A percentile compares a stretch with the other conserved stretches of the same genome.
Conservation (phyloP, 306 rosid species). For the Sicyos baderoa region DNA sequence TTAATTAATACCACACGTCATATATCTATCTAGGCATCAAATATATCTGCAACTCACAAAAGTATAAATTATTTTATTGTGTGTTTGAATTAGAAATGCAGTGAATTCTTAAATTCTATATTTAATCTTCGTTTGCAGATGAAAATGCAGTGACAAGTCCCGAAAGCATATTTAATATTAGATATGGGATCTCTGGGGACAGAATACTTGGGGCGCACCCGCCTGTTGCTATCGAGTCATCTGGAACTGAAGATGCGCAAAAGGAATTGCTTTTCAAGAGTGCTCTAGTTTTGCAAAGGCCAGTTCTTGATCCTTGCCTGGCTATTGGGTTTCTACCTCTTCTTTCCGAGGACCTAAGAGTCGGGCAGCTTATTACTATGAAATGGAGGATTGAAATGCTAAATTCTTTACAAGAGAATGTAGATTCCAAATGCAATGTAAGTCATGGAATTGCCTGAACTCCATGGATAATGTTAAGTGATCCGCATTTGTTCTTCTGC, state of each 20-base stretch:
- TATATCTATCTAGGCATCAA: not conserved
- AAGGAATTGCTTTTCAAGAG: slow-evolving; percentile 75
- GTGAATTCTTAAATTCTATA: slow-evolving; percentile 1
- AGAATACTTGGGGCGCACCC: slow-evolving; percentile 83
- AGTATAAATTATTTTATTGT: not conserved
- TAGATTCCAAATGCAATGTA: slow-evolving; percentile 47
- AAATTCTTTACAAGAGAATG: slow-evolving; percentile 49
- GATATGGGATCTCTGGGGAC: slow-evolving; percentile 76
- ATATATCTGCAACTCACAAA: not conserved
- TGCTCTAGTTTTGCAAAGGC: slow-evolving; percentile 75
- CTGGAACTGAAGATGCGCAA: slow-evolving; percentile 36
- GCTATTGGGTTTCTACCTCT: slow-evolving; percentile 98
- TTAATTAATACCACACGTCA: not conserved
- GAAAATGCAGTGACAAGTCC: slow-evolving; percentile 33
- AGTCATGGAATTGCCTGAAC: slow-evolving; percentile 23
- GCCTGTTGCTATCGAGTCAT: slow-evolving; percentile 43
- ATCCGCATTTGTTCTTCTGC: not conserved
- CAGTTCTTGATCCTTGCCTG: slow-evolving; percentile 89
- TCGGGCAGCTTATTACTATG: slow-evolving; percentile 29
- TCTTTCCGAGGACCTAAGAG: slow-evolving; percentile 73
- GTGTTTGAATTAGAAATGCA: not conserved
- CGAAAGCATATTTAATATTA: slow-evolving; percentile 69
- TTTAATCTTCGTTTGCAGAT: slow-evolving; percentile 33
- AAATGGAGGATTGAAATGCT: slow-evolving; percentile 95
- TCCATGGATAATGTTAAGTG: not conserved